phyloP scores from a whole-genome alignment of 352 stramenopile species.

The Pythium sukuiense region DNA sequence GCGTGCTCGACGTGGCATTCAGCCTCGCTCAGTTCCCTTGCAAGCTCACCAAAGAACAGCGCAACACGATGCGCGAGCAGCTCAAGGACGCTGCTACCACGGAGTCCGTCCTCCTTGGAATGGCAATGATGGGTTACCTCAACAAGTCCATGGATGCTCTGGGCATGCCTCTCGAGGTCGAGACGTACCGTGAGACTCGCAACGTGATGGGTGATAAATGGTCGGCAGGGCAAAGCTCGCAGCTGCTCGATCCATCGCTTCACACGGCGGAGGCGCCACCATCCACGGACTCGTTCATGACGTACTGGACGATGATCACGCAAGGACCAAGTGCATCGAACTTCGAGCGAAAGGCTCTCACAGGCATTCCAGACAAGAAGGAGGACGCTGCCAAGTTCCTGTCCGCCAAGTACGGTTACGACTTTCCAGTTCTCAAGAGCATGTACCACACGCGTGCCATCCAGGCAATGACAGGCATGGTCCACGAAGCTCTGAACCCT shows the following conservation, averaged over 20 bases:
- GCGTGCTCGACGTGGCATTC: conserved; percentile 19
- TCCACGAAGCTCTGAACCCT: conserved; percentile 23
- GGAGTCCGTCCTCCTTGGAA: conserved; percentile 18
- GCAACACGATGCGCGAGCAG: conserved; percentile 10
- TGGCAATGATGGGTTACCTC: conserved; percentile 28
- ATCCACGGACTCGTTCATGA: conserved; percentile 12
- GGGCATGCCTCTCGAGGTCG: conserved; percentile 23
- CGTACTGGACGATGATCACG: conserved; percentile 18
- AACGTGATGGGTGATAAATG: conserved; percentile 18
- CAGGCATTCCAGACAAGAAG: conserved; percentile 10
- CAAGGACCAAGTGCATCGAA: conserved; percentile 18
- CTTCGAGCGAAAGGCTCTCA: conserved; percentile 21
- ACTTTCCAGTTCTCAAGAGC: conserved; percentile 23
- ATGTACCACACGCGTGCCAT: conserved; percentile 19
- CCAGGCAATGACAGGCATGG: conserved; percentile 14
- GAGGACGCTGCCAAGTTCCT: conserved; percentile 12
- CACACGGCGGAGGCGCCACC: conserved; percentile 16
- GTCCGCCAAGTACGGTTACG: conserved; percentile 7
- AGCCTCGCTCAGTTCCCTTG: conserved; percentile 22
- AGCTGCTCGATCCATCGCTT: conserved; percentile 16
- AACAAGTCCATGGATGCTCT: conserved; percentile 27
- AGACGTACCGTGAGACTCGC: conserved; percentile 25
- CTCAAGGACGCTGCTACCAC: conserved; percentile 9
- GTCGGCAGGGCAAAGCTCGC: conserved; percentile 11
- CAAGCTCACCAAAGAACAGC: conserved; percentile 24